These are phyloP conservation scores for Solanum infundibuliforme DNA, from an alignment of 257 asterid species.

Conservation along the genomic window DNA sequence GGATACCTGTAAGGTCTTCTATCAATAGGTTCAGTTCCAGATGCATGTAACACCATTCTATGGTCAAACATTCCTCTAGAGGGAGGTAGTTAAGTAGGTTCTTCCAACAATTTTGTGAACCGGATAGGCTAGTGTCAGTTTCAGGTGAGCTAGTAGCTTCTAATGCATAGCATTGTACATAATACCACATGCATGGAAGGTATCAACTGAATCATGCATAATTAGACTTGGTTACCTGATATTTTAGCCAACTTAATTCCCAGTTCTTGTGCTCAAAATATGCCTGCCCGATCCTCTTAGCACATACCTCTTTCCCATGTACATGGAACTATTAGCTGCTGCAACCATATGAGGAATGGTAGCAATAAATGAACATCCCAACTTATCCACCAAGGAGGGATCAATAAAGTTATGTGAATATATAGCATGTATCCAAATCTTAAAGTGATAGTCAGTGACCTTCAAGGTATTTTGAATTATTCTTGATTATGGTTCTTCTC, in stretches of 20 bases:
- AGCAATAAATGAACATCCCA: not conserved
- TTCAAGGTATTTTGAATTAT: not conserved
- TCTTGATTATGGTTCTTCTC: not conserved
- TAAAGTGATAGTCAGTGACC: not conserved
- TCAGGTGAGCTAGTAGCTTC: not conserved
- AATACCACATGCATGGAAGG: not conserved
- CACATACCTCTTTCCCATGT: not conserved
- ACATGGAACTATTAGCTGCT: not conserved
- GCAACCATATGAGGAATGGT: not conserved
- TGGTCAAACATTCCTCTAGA: not conserved
- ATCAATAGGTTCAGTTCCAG: not conserved
- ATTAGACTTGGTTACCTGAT: not conserved
- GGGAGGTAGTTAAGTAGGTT: not conserved
- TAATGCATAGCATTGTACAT: not conserved
- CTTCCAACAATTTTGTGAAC: not conserved
- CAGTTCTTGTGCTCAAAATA: not conserved
- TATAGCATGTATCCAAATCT: not conserved
- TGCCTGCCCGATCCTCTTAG: not conserved
- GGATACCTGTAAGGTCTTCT: not conserved
- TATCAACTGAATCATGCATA: not conserved
- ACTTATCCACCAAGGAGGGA: not conserved
- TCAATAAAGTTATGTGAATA: not conserved
- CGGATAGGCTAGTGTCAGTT: not conserved
- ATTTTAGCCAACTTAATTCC: not conserved
- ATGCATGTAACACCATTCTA: not conserved